Conservation (phyloP, 805 yeast species). For the Starmerella tilneyi region DNA sequence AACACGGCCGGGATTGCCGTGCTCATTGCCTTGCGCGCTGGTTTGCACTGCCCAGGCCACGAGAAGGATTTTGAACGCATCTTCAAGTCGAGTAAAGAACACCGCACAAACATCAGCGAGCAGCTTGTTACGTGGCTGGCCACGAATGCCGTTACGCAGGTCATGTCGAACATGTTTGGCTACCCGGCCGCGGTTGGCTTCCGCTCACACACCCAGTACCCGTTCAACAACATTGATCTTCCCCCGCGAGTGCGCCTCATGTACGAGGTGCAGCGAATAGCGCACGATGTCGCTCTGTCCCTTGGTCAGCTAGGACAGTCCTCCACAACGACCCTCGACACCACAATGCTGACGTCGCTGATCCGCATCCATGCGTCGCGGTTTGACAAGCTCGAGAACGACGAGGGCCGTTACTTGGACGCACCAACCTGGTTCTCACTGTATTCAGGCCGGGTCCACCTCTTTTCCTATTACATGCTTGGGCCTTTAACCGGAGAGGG, state of each 20-base stretch:
- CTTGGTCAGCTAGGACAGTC: constrained; percentile 19
- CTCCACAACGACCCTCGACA: constrained; percentile 40
- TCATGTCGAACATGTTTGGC: constrained; percentile 85
- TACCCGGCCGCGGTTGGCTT: constrained; percentile 87
- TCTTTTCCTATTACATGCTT: constrained; percentile 70
- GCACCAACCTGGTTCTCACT: constrained; percentile 60
- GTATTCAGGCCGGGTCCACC: constrained; percentile 66
- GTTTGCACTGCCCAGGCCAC: constrained; percentile 72
- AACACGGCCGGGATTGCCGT: constrained; percentile 87
- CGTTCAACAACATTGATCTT: constrained; percentile 34
- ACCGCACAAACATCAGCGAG: constrained; percentile 39
- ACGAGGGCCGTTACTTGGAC: constrained; percentile 42
- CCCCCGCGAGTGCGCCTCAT: constrained; percentile 59
- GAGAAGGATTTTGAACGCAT: constrained; percentile 41
- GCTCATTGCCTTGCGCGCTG: constrained; percentile 85
- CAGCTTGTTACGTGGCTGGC: constrained; percentile 88
- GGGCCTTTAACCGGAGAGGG: constrained; percentile 41
- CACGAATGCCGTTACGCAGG: constrained; percentile 81
- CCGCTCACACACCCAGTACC: constrained; percentile 40
- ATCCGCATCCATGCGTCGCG: constrained; percentile 60
- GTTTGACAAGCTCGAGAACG: constrained; percentile 63
- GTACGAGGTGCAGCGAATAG: constrained; percentile 76
- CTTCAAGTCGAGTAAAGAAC: constrained; percentile 34
- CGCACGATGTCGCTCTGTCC: constrained; percentile 58
- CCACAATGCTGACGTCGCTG: constrained; percentile 65